phyloP scores from a whole-genome alignment of 768 basidiomycete genomes.

The Collybia sordida region DNA sequence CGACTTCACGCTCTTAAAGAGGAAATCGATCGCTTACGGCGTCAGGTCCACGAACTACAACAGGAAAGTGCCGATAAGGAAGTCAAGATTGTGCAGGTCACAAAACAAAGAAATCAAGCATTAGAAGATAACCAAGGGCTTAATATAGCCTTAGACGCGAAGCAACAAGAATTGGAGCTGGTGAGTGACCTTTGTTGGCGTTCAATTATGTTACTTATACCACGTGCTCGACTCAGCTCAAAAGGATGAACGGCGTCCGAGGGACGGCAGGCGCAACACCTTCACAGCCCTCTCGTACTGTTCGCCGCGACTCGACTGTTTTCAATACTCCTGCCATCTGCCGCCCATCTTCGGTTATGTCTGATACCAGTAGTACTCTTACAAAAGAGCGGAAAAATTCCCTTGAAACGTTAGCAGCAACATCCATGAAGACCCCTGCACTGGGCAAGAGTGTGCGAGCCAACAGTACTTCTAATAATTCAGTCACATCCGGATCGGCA shows the following conservation, averaged over 20 bases:
- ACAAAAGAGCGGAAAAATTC: slow-evolving; percentile 37
- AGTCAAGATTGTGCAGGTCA: slow-evolving; percentile 71
- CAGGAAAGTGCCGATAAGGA: slow-evolving; percentile 86
- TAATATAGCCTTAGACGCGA: slow-evolving; percentile 90
- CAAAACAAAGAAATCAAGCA: slow-evolving; percentile 62
- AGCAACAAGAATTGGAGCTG: slow-evolving; percentile 91
- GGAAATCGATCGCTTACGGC: slow-evolving; percentile 59
- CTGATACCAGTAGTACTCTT: slow-evolving; percentile 43
- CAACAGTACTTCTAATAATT: slow-evolving; percentile 27
- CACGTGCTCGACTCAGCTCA: slow-evolving; percentile 43
- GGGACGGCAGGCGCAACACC: slow-evolving; percentile 58
- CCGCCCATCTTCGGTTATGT: slow-evolving; percentile 57
- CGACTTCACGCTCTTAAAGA: slow-evolving; percentile 48
- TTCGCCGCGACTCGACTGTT: slow-evolving; percentile 52
- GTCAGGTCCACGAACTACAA: slow-evolving; percentile 69
- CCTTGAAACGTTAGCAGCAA: slow-evolving; percentile 29
- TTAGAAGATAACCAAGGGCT: slow-evolving; percentile 81
- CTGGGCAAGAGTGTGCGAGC: slow-evolving; percentile 52
- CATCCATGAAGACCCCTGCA: slow-evolving; percentile 34
- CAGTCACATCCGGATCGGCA: slow-evolving; percentile 21
- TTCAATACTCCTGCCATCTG: slow-evolving; percentile 51
- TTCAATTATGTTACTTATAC: not conserved
- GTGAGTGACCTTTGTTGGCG: slow-evolving; percentile 41
- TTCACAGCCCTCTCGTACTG: slow-evolving; percentile 40
- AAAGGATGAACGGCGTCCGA: slow-evolving; percentile 58